These are phyloP conservation scores for Phaeosphaeria sp. DNA, from an alignment of 2,329 filamentous ascomycete genomes.

Conservation along the genomic window DNA sequence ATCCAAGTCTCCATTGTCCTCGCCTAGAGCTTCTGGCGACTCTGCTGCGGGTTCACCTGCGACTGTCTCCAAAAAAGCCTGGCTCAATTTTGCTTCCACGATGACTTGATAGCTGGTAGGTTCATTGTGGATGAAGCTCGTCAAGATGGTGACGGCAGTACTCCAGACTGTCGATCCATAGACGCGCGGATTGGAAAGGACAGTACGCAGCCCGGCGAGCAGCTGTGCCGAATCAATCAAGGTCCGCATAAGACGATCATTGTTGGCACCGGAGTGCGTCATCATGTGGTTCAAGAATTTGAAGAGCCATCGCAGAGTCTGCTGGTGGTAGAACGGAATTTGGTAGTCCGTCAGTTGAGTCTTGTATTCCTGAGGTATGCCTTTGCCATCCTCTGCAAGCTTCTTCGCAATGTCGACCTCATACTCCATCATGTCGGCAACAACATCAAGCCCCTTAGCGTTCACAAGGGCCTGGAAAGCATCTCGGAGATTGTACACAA, in stretches of 20 bases:
- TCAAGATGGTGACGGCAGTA: conserved; percentile 87
- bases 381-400: conserved; percentile 70
- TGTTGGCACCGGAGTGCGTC: conserved; percentile 80
- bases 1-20: conserved; percentile 17
- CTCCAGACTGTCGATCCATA: conserved; percentile 98
- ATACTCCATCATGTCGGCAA: conserved; percentile 84
- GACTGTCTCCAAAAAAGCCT: conserved; percentile 82
- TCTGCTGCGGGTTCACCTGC: conserved; percentile 54
- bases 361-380: conserved; percentile 74
- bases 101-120: conserved; percentile 97
- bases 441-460: conserved; percentile 84
- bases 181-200: conserved; percentile 78
- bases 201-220: conserved; percentile 76
- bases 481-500: conserved; percentile 84
- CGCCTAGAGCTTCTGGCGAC: conserved; percentile 19
- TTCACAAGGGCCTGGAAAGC: conserved; percentile 84
- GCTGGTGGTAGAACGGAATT: conserved; percentile 91
- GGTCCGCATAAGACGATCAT: conserved; percentile 88
- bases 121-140: conserved; percentile 98
- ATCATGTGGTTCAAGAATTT: conserved; percentile 98
- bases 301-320: conserved; percentile 90
- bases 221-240: conserved; percentile 91
- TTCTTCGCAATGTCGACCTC: conserved; percentile 75
- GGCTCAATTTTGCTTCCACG: conserved; percentile 89
- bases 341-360: conserved; percentile 90